Evolutionary conservation across 1,284 basidiomycete species (phyloP), one percentile per base, ranked within the genome.

Genomic region (Puccinia novopanici): DNA sequence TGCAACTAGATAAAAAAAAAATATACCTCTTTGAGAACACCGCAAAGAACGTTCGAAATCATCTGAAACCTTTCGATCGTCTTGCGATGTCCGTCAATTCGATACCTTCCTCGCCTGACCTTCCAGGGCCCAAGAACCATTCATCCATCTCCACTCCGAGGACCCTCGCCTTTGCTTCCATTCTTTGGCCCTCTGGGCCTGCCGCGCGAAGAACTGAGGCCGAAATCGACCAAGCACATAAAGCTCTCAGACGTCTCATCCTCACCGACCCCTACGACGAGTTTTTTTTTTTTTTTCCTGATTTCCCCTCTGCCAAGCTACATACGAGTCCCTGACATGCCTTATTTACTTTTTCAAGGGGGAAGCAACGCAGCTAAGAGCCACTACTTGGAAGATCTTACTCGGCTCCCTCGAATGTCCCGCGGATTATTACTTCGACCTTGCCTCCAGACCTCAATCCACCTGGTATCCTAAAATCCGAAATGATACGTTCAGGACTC

Each of bases 401-500:
- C 57, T 79, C 17, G 77, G 77, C 42, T 40, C 77, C 10, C 45
- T 79, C 30, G 77, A 79, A 24, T 79, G 77, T 63, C 45, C 65
- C 37, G 67, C 77, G 3, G 54, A 37, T 40, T 72, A 79, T 48
- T 79, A 79, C 48, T 61, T 71, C 12, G 77, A 79, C 19, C 57
- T 79, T 22, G 68, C 54, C 55, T 59, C 67, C 17, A 57, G 77
- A 48, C 67, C 34, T 22, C 65, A 71, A 63, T 71, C 77, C 19
- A 57, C 50, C 55, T 79, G 77, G 77, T 79, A 72, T 40, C 67
- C 83, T 24, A 86, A 89, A 86, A 86, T 89, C 84, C 86, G 87
- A 45, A 89, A 89, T 83, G 89, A 89, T 83, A 86, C 85, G 45
- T 87, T 88, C 84, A 93, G 96, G 76, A 99, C 96, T 13, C 87